phyloP scores from a whole-genome alignment of 169 alveolate species.

The Plasmodium sp. region DNA sequence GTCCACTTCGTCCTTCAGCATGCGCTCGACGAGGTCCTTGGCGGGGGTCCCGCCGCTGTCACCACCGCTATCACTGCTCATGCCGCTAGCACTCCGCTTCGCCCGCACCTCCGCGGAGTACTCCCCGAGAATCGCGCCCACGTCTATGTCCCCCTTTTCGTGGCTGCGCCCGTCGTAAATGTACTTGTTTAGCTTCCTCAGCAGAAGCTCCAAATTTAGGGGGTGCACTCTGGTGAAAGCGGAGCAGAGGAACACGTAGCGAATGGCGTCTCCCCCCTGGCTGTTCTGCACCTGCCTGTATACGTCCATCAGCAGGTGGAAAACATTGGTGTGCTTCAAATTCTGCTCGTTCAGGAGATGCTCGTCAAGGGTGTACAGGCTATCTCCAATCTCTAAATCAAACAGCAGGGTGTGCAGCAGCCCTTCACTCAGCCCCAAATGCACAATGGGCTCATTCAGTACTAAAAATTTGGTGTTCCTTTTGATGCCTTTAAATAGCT shows the following conservation, averaged over 20 bases:
- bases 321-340: slow-evolving; percentile 5
- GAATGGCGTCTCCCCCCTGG: slow-evolving; percentile 6
- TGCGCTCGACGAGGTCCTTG: neutral
- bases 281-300: slow-evolving; percentile 7
- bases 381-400: slow-evolving; percentile 47
- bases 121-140: slow-evolving; percentile 28
- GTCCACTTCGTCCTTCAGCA: neutral
- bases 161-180: slow-evolving; percentile 26
- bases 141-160: slow-evolving; percentile 32
- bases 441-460: slow-evolving; percentile 56
- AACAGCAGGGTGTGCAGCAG: slow-evolving; percentile 36
- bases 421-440: slow-evolving; percentile 19
- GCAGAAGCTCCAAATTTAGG: slow-evolving; percentile 24
- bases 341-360: slow-evolving; percentile 12
- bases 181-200: slow-evolving; percentile 43
- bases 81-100: neutral
- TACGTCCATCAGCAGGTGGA: slow-evolving; percentile 12
- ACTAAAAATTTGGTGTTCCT: slow-evolving; percentile 30
- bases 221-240: slow-evolving; percentile 48
- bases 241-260: slow-evolving; percentile 22
- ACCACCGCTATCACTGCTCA: neutral
- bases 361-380: slow-evolving; percentile 47
- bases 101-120: slow-evolving; percentile 17
- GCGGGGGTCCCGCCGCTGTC: neutral
- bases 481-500: slow-evolving; percentile 15